Percentiles rank a stretch among this genome's conserved stretches.
phyloP scores from a whole-genome alignment of 192 early-diverging fungal genomes.

The Umbelopsis sp. region DNA sequence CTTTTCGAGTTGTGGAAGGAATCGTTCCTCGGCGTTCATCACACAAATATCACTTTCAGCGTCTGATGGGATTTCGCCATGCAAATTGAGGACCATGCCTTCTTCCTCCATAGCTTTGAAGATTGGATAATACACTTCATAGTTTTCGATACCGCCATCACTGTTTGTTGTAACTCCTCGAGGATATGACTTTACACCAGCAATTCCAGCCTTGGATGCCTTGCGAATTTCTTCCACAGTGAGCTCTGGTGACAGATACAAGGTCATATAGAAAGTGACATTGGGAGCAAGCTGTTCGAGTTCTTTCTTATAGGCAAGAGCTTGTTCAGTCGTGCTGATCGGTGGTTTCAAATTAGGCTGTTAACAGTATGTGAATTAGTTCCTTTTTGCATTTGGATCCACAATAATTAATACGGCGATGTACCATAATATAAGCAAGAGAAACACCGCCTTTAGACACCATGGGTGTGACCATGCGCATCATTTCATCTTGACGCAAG shows the following conservation, averaged over 20 bases:
- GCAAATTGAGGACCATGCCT: constrained; percentile 93
- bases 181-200: constrained; percentile 91
- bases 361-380: background rate
- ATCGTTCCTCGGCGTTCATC: constrained; percentile 94
- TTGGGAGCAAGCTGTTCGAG: constrained; percentile 81
- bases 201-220: constrained; percentile 81
- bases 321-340: constrained; percentile 84
- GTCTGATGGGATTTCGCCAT: constrained; percentile 93
- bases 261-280: constrained; percentile 90
- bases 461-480: constrained; percentile 85
- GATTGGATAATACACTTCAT: constrained; percentile 88
- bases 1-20: constrained; percentile 82
- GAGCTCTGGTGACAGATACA: constrained; percentile 87
- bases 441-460: constrained; percentile 80
- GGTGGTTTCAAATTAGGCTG: constrained; percentile 95
- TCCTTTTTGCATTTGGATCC: too few relatives aligned
- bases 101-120: constrained; percentile 95
- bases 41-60: constrained; percentile 85
- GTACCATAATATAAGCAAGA: constrained; percentile 91
- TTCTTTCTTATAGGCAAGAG: constrained; percentile 79
- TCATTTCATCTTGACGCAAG: constrained; percentile 89
- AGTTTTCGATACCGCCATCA: constrained; percentile 91
- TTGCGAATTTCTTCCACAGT: constrained; percentile 88
- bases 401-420: background rate
- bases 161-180: constrained; percentile 98